Evolutionary conservation across 139 green algal genomes (phyloP), one percentile per base, ranked within the genome.

Genomic region (Desmodesmus armatus): DNA sequence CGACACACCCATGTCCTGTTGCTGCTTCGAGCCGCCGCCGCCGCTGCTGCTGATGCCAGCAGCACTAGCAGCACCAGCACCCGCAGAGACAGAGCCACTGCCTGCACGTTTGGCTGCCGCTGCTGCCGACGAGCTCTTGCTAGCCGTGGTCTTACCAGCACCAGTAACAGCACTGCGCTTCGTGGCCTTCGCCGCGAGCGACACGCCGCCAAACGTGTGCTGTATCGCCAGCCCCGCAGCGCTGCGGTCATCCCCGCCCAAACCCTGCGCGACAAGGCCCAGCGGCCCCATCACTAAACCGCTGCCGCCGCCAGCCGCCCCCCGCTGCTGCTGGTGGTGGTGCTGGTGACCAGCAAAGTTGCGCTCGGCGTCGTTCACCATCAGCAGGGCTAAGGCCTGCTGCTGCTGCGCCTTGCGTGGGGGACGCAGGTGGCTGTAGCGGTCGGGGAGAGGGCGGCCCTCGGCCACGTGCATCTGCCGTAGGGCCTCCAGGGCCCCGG

Each of bases 381-480:
- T 33, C 37, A 23, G n/a, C 21, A 19, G 43, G 66, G 21, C 43
- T 75, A 5, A 66, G 25, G 7, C 3, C 43, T 66, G 72, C n/a
- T 47, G 43, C 44, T 47, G 43, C 70, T 83, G 77, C 55, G 15
- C 25, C 1, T 58, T 55, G 1, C 40, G 78, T 11, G 51, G 66
- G 17, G 75, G 75, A 29, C 55, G 75, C 21, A 82, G 53, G 51
- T 55, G 35, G 9, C 39, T 31, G 75, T 82, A 82, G 11, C 75
- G 51, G 23, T 37, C 5, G 2, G 78, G 78, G 23, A 84, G 43
- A 4, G 27, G 39, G 17, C 43, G 35, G 27, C 65, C 3, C 29
- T 84, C 78, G 27, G 60, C 37, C 1, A 41, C n/a, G 39, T 84
- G 47, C 78, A 84, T 27, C 40, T 84, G 78, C 40, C 78, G 39